Evolutionary conservation across 2,329 filamentous ascomycete genomes (phyloP), one percentile per base, ranked within the genome.

Genomic region (Aspergillus ibericus): DNA sequence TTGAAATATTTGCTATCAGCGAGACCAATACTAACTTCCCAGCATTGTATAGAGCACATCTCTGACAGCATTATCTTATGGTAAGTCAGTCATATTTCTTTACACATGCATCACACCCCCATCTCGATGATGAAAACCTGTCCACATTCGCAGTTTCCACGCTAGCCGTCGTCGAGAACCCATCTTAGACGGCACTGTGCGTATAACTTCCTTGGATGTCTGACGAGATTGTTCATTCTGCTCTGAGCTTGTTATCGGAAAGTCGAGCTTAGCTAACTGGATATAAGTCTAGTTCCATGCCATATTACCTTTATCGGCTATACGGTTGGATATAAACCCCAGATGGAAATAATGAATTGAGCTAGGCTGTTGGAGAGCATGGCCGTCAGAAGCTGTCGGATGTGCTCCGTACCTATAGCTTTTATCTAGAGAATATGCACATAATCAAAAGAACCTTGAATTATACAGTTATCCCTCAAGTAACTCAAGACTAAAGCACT

Each of bases 141-240:
- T 74, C 72, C 72, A 75, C 73, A 76, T 76, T 76, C 74, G 74
- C 72, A 74, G 72, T 73, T 74, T 74, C 70, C 72, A 74, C 72
- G 71, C 70, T 72, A 73, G 72, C 62, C 70, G 68, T 72, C 70
- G 70, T 57, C 68, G 56, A 70, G 68, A 72, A 73, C 71, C 71
- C 66, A 71, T 70, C 62, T 60, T 13, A 48, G 71, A 68, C 68
- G 68, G 66, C 68, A 59, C 56, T 74, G 72, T 66, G 70, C 71
- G 72, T 66, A 69, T 64, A 66, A 69, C 72, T 74, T 74, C 72
- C 72, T 74, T 74, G 72, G 72, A 74, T 74, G 72, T 74, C 71
- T 74, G 72, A 68, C 51, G 58, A 55, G 35, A 59, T 57, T 56
- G 51, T 52, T 46, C 32, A 20, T 15, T 15, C 22, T 48, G 25